Evolutionary conservation across 2,329 filamentous ascomycete genomes (phyloP), one percentile per base, ranked within the genome.

Genomic region (Blumeria hordei): DNA sequence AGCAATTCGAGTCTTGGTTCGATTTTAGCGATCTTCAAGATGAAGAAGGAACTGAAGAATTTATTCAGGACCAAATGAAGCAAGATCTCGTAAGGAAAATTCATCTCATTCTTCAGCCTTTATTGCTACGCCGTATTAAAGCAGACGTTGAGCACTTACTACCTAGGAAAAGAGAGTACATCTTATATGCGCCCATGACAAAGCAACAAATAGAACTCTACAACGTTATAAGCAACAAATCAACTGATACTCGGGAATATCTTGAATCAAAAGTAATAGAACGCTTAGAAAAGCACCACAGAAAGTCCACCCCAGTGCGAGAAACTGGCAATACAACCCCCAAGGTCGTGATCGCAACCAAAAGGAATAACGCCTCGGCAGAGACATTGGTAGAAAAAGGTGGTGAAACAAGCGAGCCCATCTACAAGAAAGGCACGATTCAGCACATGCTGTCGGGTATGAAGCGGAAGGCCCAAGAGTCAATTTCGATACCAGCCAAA

Each of bases 161-260:
- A n/a, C 92, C 92, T 0, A 93, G 90, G 68, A 98, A 98, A 71
- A 78, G 92, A 33, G 92, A 98, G 66, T 98, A 98, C 60, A 85
- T 98, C 3, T 71, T 98, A 0, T 96, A 92, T 62, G 92, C 92
- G 0, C 92, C 92, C 0, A 79, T 98, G 69, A 94, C 88, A 0
- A 76, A 80, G 28, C 87, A 92, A 60, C 92, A 98, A 64, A 86
- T 88, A 2, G 90, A 95, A 56, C 69, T 98, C 0, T 98, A 98
- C 64, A 80, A 80, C 53, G 74, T 72, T 0, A 71, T 82, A 36
- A 75, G 67, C 55, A 72, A 81, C 62, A 77, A 76, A 58, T 70
- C 70, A 1, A 66, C 69, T 1, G 78, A 82, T 58, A 76, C 76
- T 0, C 76, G 88, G 33, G 77, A 83, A 14, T 94, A 90, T 57